These are phyloP conservation scores for Trametes coccinea DNA, from an alignment of 768 basidiomycete genomes.

Conservation along the genomic window DNA sequence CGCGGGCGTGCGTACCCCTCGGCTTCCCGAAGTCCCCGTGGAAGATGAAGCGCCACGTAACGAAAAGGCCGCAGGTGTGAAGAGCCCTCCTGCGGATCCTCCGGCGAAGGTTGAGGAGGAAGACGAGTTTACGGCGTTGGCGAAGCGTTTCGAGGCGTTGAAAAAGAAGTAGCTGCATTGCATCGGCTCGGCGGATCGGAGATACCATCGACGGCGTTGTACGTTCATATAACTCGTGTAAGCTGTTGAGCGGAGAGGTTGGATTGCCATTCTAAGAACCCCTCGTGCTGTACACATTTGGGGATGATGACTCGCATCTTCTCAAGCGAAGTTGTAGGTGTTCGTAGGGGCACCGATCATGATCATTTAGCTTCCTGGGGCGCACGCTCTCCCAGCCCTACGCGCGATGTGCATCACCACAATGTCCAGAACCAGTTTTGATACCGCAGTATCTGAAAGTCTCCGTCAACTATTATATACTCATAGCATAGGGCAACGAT, in stretches of 20 bases:
- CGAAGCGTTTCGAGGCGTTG: slow-evolving; percentile 80
- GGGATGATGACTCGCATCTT: too few relatives aligned
- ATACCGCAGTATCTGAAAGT: too few relatives aligned
- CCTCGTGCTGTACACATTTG: too few relatives aligned
- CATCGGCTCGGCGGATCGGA: not conserved
- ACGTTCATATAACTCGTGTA: not conserved
- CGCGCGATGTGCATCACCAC: too few relatives aligned
- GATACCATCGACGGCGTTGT: slow-evolving; percentile 5
- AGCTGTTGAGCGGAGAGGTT: not conserved
- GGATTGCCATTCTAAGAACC: not conserved
- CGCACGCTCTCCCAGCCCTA: too few relatives aligned
- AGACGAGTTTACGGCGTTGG: slow-evolving; percentile 75
- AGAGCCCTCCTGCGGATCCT: slow-evolving; percentile 24
- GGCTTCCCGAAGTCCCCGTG: slow-evolving; percentile 52
- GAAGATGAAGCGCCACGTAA: slow-evolving; percentile 42
- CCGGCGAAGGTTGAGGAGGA: slow-evolving; percentile 38
- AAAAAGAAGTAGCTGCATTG: slow-evolving; percentile 62
- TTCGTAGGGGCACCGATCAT: too few relatives aligned
- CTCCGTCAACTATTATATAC: too few relatives aligned
- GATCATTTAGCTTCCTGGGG: too few relatives aligned
- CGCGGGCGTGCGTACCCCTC: slow-evolving; percentile 37
- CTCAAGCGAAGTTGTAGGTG: too few relatives aligned
- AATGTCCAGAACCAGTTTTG: too few relatives aligned
- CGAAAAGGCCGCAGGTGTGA: slow-evolving; percentile 27
- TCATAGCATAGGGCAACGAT: too few relatives aligned